Evolutionary conservation across 495 filamentous ascomycete species (phyloP).

Genomic region (Bryoglossum gracile): DNA sequence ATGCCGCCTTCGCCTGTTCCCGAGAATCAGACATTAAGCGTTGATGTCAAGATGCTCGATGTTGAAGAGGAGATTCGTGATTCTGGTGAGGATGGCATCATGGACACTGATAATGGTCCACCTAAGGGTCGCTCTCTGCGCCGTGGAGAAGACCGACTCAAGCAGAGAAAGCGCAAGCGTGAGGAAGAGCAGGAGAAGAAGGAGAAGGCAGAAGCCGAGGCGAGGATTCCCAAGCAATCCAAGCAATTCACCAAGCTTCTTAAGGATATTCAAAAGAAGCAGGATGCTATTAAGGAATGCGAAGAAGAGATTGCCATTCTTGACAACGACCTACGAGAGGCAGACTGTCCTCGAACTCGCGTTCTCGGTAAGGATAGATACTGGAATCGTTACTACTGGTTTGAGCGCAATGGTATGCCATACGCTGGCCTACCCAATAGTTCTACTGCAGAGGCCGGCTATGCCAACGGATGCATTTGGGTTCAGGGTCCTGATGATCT

Average conservation of each 20-base stretch:
- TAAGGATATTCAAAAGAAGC: constrained; percentile 80
- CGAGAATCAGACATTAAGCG: constrained; percentile 46
- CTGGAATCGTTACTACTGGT: constrained; percentile 99
- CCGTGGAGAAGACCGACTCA: constrained; percentile 67
- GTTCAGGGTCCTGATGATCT: constrained; percentile 90
- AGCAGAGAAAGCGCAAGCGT: constrained; percentile 75
- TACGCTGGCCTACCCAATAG: constrained; percentile 81
- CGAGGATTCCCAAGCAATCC: constrained; percentile 77
- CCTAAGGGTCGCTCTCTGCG: constrained; percentile 63
- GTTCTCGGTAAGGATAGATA: constrained; percentile 89
- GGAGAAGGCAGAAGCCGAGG: constrained; percentile 68
- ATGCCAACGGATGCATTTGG: constrained; percentile 93
- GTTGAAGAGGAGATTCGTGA: constrained; percentile 53
- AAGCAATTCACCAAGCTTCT: constrained; percentile 78
- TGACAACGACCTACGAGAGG: constrained; percentile 88
- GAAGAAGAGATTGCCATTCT: constrained; percentile 77
- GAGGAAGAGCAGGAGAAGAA: constrained; percentile 74
- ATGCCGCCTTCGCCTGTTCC: constrained; percentile 58
- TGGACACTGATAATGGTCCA: constrained; percentile 58
- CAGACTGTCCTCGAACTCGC: constrained; percentile 83
- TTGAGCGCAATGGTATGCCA: constrained; percentile 97
- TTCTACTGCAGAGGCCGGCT: constrained; percentile 78
- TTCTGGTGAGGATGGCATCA: constrained; percentile 24
- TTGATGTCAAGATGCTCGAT: constrained; percentile 59
- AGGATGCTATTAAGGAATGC: constrained; percentile 66